These are phyloP conservation scores for Ceratocystis papillata DNA, from an alignment of 2,329 filamentous ascomycete genomes.

Conservation along the genomic window DNA sequence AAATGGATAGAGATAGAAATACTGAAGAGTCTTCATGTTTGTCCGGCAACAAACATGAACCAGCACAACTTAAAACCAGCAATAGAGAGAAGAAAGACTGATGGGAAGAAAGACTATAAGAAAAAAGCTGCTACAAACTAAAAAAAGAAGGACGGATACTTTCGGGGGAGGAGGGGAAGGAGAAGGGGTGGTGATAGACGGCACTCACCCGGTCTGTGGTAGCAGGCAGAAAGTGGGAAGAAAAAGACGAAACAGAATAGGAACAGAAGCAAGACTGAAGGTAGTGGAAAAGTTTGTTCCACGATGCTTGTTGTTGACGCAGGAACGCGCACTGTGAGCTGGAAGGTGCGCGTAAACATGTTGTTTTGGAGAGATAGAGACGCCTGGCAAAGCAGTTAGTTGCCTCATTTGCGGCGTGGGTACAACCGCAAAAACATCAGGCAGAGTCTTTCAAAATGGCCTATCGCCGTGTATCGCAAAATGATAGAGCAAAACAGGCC, in stretches of 20 bases:
- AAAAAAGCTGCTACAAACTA: background rate
- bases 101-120: background rate
- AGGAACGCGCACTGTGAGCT: background rate
- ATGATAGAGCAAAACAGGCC: background rate
- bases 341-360: conserved; percentile 5
- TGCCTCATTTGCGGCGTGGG: background rate
- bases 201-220: background rate
- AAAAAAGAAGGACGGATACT: background rate
- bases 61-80: background rate
- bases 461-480: too few relatives aligned
- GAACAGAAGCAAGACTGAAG: background rate
- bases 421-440: background rate
- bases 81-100: background rate
- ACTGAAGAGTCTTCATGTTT: conserved; percentile 18
- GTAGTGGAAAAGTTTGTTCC: background rate
- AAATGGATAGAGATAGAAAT: conserved; percentile 5
- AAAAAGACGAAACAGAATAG: background rate
- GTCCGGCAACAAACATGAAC: conserved; percentile 1
- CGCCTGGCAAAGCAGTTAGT: background rate
- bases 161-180: background rate
- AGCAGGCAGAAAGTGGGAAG: background rate
- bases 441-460: background rate
- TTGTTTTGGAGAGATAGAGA: too few relatives aligned
- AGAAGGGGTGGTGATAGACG: background rate
- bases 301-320: conserved; percentile 5